Base-by-base conservation (phyloP, 1,284 basidiomycete genomes). In the Hymenochaete sp. region DNA sequence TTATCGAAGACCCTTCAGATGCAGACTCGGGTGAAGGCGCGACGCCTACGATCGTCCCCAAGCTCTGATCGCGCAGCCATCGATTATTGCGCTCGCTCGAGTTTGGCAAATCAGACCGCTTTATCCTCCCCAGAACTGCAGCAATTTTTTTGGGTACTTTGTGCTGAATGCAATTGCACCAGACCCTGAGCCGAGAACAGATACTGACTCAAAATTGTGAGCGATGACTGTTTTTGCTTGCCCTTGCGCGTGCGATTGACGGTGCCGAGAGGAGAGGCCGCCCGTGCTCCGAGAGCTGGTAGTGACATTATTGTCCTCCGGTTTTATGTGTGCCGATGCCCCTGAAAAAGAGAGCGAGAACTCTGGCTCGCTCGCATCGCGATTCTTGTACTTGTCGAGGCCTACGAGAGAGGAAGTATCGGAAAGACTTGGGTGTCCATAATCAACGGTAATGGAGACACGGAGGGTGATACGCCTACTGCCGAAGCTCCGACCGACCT, bases 371-470 rank as follows among this genome's bases (percentile, higher is more conserved):
- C 79, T 83, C 44, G 66, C 70, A 53, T 79, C 82, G 44, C 71
- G 65, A 39, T 67, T 68, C 54, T 64, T 69, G 63, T 79, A 83
- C 51, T 87, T 86, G 19, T 87, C 85, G 53, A 81, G 56, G 55
- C 83, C 87, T 32, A 73, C 75, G 9, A 92, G 67, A 9, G 87
- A 91, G 5, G 77, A 80, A 1, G 87, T 87, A 55, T 93, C 91
- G 11, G 86, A 90, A 47, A 93, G 68, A 60, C 82, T 87, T 14
- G 84, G 89, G 0, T 88, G 88, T 57, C 93, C 91, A 56, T 90
- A 92, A 53, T 92, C 89, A 47, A 92, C 79, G 3, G 72, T 68
- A 25, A 95, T 79, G 37, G 80, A 71, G 35, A 93, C 75, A 13
- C 76, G 71, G 18, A 93, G 65, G 0, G 79, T 84, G 48, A 93